A percentile compares a stretch with the other conserved stretches of the same genome.
Evolutionary conservation across 306 rosid genomes (phyloP).

Genomic region (Oemleria cerasiformis): DNA sequence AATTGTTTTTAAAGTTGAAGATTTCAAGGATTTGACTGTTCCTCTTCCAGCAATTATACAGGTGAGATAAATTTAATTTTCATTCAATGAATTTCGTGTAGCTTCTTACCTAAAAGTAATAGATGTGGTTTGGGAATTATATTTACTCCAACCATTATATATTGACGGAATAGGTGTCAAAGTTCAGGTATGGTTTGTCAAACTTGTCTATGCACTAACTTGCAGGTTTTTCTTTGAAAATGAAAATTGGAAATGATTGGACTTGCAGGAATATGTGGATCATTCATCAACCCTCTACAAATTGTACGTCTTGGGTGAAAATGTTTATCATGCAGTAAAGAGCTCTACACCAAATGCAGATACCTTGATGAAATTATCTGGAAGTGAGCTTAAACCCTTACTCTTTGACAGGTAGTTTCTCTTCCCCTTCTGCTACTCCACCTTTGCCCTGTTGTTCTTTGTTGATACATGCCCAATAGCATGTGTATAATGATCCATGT

Average conservation of each 20-base stretch:
- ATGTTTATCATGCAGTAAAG: conserved; percentile 74
- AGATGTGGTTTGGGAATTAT: neutral
- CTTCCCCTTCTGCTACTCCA: neutral
- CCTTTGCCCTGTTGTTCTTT: neutral
- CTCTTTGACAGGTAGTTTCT: conserved; percentile 57
- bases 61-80: conserved; percentile 34
- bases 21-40: conserved; percentile 62
- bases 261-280: conserved; percentile 79
- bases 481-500: neutral
- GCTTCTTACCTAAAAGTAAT: neutral
- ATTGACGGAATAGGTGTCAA: neutral
- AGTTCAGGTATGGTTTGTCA: conserved; percentile 5
- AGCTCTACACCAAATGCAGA: conserved; percentile 76
- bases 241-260: neutral
- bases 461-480: neutral
- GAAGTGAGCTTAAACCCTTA: conserved; percentile 58
- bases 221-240: neutral
- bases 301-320: conserved; percentile 76
- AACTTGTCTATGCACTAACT: neutral
- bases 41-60: conserved; percentile 91
- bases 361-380: conserved; percentile 42
- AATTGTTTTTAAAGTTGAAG: conserved; percentile 63
- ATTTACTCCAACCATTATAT: neutral
- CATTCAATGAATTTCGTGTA: neutral
- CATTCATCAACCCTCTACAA: conserved; percentile 87